Percentiles rank a stretch among this genome's conserved stretches.
phyloP scores from a whole-genome alignment of 2,329 filamentous ascomycete genomes.

The Fusarium longipes region DNA sequence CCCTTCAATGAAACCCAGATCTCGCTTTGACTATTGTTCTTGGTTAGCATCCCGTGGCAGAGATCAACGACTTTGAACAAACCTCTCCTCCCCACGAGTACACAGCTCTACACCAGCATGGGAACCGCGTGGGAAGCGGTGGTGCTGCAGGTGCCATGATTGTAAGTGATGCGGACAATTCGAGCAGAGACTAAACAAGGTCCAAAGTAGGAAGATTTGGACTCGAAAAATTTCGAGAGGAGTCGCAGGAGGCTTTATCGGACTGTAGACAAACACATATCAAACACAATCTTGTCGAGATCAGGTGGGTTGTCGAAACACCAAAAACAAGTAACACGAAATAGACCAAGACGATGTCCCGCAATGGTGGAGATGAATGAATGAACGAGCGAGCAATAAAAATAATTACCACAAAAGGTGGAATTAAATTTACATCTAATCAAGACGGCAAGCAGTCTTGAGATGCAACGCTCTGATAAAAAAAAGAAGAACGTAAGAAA shows the following conservation, averaged over 20 bases:
- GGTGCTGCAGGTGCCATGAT: conserved; percentile 66
- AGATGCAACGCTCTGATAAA: conserved; percentile 17
- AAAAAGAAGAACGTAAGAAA: conserved; percentile 25
- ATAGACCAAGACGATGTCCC: conserved; percentile 10
- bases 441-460: conserved; percentile 31
- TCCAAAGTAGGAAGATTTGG: conserved; percentile 16
- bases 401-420: conserved; percentile 14
- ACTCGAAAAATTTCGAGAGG: conserved; percentile 28
- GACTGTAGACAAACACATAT: conserved; percentile 38
- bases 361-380: neutral
- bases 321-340: conserved; percentile 22
- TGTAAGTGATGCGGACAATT: conserved; percentile 33
- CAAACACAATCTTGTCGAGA: conserved; percentile 31
- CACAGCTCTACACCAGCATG: conserved; percentile 90
- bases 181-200: conserved; percentile 17
- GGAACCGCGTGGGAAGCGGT: conserved; percentile 80
- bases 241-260: conserved; percentile 29
- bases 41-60: conserved; percentile 37
- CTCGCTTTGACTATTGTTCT: conserved; percentile 78
- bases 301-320: conserved; percentile 20
- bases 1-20: conserved; percentile 96
- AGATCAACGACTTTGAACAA: conserved; percentile 24
- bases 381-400: conserved; percentile 20
- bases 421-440: conserved; percentile 3
- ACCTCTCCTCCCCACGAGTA: conserved; percentile 95